Evolutionary conservation across 345 rosid species (phyloP), one percentile per base, ranked within the genome.

Genomic region (Linum trigynum): DNA sequence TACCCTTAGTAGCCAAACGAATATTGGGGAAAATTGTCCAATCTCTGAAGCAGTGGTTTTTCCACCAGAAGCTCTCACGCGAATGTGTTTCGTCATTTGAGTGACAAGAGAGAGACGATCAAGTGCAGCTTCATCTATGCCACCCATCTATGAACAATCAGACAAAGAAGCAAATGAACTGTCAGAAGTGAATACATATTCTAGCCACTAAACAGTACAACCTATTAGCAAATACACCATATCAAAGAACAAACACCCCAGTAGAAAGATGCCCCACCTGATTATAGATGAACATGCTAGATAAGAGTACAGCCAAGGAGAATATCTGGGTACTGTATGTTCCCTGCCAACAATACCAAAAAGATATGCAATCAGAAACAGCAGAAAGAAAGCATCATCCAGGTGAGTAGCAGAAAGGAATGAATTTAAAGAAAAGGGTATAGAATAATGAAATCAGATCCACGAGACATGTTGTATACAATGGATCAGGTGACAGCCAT

Each of bases 221-320:
- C 14, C 53, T 2, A 59, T 1, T 23, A 35, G 61, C 65, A 56
- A 56, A 3, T 6, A 56, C 15, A 56, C 16, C 15, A 4, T 32
- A 56, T 6, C 16, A 56, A 9, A 17, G 7, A 17, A 57, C 38
- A 32, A 57, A 17, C 3, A 12, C 35, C 3, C 61, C 7, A 15
- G 38, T 32, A 23, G 1, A 37, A 63, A 41, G 63, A 55, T 42
- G 41, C 39, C 59, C 61, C 5, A 56, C 58, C 68, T 69, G 32
- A 69, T 78, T 80, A 65, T 68, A 80, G 65, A 80, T 75, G 57
- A 77, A 73, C 63, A 80, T 72, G 64, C 75, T 80, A 62, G 80
- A 80, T 51, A 80, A 57, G 70, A 75, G 73, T 61, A 78, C 67
- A 4, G 79, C 82, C 70, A 75, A 69, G 36, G 76, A 72, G 39